A percentile compares a stretch with the other conserved stretches of the same genome.
These are phyloP conservation scores for Pleoardoris graminearum DNA, from an alignment of 2,329 filamentous ascomycete species.

Conservation along the genomic window DNA sequence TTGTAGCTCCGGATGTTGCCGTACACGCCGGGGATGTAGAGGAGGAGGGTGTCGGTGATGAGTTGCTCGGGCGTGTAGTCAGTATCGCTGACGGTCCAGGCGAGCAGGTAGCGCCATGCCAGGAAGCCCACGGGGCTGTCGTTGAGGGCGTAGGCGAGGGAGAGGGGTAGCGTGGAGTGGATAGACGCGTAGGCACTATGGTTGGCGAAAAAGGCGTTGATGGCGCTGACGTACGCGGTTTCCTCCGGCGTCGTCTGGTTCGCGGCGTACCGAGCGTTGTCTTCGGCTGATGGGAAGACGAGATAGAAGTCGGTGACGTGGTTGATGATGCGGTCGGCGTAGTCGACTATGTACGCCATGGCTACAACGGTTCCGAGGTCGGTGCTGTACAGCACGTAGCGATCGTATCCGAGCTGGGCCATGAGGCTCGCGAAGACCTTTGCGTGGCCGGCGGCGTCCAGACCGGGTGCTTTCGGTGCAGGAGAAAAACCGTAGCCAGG, in stretches of 20 bases:
- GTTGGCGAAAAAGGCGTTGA: background rate
- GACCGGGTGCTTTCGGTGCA: conserved; percentile 34
- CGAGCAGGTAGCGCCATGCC: conserved; percentile 12
- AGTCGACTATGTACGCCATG: background rate
- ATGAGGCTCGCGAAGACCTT: conserved; percentile 61
- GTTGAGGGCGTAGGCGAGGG: conserved; percentile 8
- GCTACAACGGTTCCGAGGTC: conserved; percentile 10
- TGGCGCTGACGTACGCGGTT: conserved; percentile 2
- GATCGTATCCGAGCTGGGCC: conserved; percentile 59
- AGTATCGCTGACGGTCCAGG: conserved; percentile 3
- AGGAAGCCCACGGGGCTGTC: conserved; percentile 16
- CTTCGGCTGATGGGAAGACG: background rate
- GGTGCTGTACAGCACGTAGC: conserved; percentile 52
- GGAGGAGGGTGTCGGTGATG: conserved; percentile 6
- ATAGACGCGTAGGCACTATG: conserved; percentile 9
- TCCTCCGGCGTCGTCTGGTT: conserved; percentile 15
- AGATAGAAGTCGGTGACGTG: conserved; percentile 13
- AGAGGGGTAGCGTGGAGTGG: conserved; percentile 8
- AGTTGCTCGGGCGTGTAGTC: conserved; percentile 1
- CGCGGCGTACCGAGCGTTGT: conserved; percentile 4
- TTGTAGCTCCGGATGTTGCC: conserved; percentile 12
- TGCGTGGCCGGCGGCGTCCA: conserved; percentile 55
- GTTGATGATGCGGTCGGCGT: conserved; percentile 5
- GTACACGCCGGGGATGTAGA: conserved; percentile 12
- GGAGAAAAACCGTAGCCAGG: conserved; percentile 63